phyloP scores from a whole-genome alignment of 331 rosid genomes.

The Stylosanthes scabra region DNA sequence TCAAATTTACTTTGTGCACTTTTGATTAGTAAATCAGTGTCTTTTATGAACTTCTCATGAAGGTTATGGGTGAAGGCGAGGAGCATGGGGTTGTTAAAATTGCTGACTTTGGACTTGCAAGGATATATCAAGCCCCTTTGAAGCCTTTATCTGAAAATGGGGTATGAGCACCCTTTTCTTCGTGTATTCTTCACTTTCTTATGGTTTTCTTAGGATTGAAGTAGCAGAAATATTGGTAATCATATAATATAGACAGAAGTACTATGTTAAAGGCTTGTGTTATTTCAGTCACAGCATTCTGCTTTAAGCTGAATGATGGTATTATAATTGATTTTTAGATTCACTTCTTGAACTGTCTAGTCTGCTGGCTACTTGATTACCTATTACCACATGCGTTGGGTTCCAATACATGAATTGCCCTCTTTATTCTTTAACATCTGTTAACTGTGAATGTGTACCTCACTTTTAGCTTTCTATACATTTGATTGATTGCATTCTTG shows the following conservation, averaged over 20 bases:
- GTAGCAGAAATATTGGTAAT: slow-evolving; percentile 13
- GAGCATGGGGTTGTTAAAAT: slow-evolving; percentile 93
- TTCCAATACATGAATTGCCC: slow-evolving; percentile 25
- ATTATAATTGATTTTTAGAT: slow-evolving; percentile 26
- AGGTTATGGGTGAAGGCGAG: slow-evolving; percentile 99
- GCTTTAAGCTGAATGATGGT: slow-evolving; percentile 35
- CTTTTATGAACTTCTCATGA: slow-evolving; percentile 30
- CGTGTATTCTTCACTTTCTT: background rate
- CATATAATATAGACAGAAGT: slow-evolving; percentile 17
- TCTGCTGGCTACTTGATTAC: too few relatives aligned
- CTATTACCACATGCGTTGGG: slow-evolving; percentile 10
- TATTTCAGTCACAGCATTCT: slow-evolving; percentile 29
- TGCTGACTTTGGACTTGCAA: slow-evolving; percentile 99
- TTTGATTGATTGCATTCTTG: slow-evolving; percentile 36
- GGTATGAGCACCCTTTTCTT: slow-evolving; percentile 56
- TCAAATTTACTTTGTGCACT: slow-evolving; percentile 11
- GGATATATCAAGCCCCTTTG: slow-evolving; percentile 95
- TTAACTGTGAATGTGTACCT: slow-evolving; percentile 25
- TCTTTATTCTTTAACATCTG: slow-evolving; percentile 9
- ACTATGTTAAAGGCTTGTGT: slow-evolving; percentile 16
- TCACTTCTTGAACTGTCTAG: slow-evolving; percentile 14
- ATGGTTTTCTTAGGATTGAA: slow-evolving; percentile 4
- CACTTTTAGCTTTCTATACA: slow-evolving; percentile 16
- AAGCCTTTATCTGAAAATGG: slow-evolving; percentile 90
- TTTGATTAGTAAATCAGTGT: slow-evolving; percentile 14